Base-by-base conservation (phyloP, 2,329 filamentous ascomycete species). In the Fusarium duplospermum region DNA sequence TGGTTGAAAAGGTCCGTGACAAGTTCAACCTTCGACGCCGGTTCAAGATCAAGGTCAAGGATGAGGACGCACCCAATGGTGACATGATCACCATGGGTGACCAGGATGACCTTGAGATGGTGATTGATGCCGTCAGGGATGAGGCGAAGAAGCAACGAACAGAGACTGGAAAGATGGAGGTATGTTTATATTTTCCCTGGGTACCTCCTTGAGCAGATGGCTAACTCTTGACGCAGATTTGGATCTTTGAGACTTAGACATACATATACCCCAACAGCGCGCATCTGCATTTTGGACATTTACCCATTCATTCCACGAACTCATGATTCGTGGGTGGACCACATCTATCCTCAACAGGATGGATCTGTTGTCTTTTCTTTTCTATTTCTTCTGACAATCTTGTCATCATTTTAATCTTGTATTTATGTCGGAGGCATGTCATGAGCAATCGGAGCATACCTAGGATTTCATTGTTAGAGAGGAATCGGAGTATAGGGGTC, bases 31-130 rank as follows among this genome's bases (percentile, higher is more conserved):
- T 98, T 65, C 86, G 89, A 64, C 86, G 92, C 71, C 90, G 90
- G 66, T 96, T 98, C 86, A 97, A 95, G 87, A 92, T 98, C 83
- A 96, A 96, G 86, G 90, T 95, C 77, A 90, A 89, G 79, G 94
- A 97, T 73, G 96, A 98, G 76, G 93, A 94, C 76, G 83, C 86
- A 69, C 89, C 89, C 1, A 88, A 92, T 64, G 93, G 93, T 4
- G 96, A 98, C 80, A 96, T 98, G 93, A 97, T 99, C 80, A 98
- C 96, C 35, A 93, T 99, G 90, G 95, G 93, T 33, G 96, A 99
- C 82, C 94, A 98, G 82, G 96, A 99, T 79, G 96, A 99, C 84
- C 84, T 98, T 72, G 95, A 98, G 60, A 93, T 98, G 91, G 91
- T 94, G 31, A 88, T 98, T 63, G 89, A 90, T 81, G 89, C 87